These are phyloP conservation scores for Acacia melanoxylon DNA, from an alignment of 306 rosid species.

Conservation along the genomic window DNA sequence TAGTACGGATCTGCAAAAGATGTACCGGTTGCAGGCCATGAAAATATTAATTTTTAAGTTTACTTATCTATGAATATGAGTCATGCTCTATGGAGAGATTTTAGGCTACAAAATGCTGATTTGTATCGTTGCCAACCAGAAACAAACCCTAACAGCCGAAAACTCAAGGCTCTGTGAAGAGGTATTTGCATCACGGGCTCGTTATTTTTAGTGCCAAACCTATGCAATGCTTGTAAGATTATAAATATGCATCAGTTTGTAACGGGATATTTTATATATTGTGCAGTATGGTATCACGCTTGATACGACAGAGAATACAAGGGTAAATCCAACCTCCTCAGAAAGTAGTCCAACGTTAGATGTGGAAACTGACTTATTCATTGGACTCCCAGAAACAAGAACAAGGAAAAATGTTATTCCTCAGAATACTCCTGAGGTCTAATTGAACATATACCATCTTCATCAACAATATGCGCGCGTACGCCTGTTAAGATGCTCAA, in stretches of 20 bases:
- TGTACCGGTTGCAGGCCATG: background rate
- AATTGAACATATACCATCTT: conserved; percentile 1
- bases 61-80: background rate
- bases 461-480: background rate
- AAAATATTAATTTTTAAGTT: background rate
- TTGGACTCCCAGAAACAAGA: background rate
- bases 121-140: background rate
- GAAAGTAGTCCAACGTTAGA: background rate
- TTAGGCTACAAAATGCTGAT: background rate
- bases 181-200: background rate
- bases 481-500: background rate
- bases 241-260: background rate
- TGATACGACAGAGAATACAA: background rate
- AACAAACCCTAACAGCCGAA: background rate
- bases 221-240: background rate
- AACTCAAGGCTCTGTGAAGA: background rate
- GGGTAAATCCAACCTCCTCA: background rate
- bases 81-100: background rate
- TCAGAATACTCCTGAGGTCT: background rate
- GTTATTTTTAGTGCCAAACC: background rate
- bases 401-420: background rate
- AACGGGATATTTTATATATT: background rate
- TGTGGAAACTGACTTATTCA: background rate
- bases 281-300: background rate
- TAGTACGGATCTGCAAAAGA: too few relatives aligned